Base-by-base conservation (phyloP, 2,329 filamentous ascomycete species). In the Elsinoe arachidis region DNA sequence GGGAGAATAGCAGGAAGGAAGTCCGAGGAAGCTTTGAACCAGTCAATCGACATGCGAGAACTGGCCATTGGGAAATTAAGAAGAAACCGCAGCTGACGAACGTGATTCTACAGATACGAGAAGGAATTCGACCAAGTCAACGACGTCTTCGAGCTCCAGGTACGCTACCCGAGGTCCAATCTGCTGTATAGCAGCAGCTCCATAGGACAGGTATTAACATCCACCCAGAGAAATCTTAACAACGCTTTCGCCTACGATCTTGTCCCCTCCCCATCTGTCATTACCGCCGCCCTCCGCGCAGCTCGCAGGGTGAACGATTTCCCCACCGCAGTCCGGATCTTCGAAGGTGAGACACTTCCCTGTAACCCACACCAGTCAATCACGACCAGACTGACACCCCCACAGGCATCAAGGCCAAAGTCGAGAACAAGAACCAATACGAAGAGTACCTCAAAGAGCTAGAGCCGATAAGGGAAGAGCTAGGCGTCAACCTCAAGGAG, bases 191-290 rank as follows among this genome's bases (percentile, higher is more conserved):
- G 39, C 39, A 43, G 38, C 38, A 54, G 34, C 19, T 12, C 4
- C 30, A n/a, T 19, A 44, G 38, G n/a, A 15, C 10, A 15, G 15
- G 3, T 15, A 30, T n/a, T 53, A 10, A 37, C n/a, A 19, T 39
- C 3, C 34, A 14, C 14, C 63, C 71, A 90, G 83, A 88, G 90
- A 76, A 96, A 96, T 80, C 82, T 96, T 72, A 99, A 99, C 86
- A 99, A 99, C 80, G 92, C 90, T 73, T 99, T 99, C 78, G 93
- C 93, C 72, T 99, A 99, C 86, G 93, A 99, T 85, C 87, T 99
- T 70, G 93, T 99, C 65, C 93, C 95, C 70, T 93, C 92, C 44
- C 85, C 92, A 63, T 84, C 88, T 66, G 93, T 99, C 72, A 83
- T 96, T 74, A 84, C 83, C 68, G 91, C 93, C 68, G 93, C 93